A percentile compares a stretch with the other conserved stretches of the same genome.
Evolutionary conservation across 2,329 filamentous ascomycete genomes (phyloP).

Genomic region (Ophiocordyceps camponoti-rufipedis): DNA sequence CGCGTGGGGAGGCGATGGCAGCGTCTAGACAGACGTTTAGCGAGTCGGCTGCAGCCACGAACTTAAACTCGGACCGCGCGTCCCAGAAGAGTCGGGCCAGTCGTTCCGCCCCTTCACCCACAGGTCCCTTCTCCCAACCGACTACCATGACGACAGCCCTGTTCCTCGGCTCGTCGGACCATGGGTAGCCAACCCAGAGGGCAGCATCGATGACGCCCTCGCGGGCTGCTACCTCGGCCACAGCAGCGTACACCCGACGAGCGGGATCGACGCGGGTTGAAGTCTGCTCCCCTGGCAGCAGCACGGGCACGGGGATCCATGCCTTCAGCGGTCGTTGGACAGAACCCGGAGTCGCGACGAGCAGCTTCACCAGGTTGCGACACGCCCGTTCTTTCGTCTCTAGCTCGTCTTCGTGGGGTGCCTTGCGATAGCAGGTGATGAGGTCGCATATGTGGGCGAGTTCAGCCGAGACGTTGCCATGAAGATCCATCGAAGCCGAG

Average conservation of each 20-base stretch:
- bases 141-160: slow-evolving; percentile 30
- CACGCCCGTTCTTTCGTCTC: slow-evolving; percentile 34
- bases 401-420: slow-evolving; percentile 29
- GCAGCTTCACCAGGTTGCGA: slow-evolving; percentile 23
- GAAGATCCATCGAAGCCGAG: slow-evolving; percentile 36
- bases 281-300: slow-evolving; percentile 35
- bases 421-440: slow-evolving; percentile 33
- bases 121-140: slow-evolving; percentile 24
- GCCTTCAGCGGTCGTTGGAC: slow-evolving; percentile 25
- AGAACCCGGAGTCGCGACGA: slow-evolving; percentile 9
- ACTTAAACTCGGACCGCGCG: slow-evolving; percentile 25
- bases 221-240: slow-evolving; percentile 21
- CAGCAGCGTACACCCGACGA: slow-evolving; percentile 27
- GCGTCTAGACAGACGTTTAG: slow-evolving; percentile 26
- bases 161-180: slow-evolving; percentile 35
- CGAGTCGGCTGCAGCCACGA: slow-evolving; percentile 30
- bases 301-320: slow-evolving; percentile 31
- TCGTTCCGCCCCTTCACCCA: slow-evolving; percentile 21
- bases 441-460: slow-evolving; percentile 30
- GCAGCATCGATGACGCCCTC: slow-evolving; percentile 29
- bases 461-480: slow-evolving; percentile 32
- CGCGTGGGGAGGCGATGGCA: slow-evolving; percentile 16
- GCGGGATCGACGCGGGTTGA: slow-evolving; percentile 34
- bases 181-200: slow-evolving; percentile 37
- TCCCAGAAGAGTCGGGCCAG: slow-evolving; percentile 30